phyloP scores from a whole-genome alignment of 75 land plant genomes.

The Pseudotsuga menziesii region DNA sequence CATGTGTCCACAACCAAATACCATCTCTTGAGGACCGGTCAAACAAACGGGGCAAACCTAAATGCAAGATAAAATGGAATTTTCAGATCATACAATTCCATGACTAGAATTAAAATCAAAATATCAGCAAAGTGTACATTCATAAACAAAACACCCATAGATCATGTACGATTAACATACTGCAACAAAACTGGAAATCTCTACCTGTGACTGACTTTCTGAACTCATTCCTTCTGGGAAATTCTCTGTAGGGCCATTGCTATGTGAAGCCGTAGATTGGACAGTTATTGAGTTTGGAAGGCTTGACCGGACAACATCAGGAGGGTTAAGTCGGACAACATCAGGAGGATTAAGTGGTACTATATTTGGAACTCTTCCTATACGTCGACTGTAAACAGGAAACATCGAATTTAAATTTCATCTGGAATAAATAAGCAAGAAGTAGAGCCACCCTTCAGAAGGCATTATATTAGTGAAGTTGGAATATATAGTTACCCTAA shows the following conservation, averaged over 20 bases:
- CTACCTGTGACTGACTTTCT: neutral
- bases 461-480: neutral
- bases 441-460: neutral
- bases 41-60: conserved; percentile 83
- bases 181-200: neutral
- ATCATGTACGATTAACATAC: neutral
- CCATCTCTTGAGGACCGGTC: conserved; percentile 63
- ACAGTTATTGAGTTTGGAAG: neutral
- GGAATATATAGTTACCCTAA: conserved; percentile 25
- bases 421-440: neutral
- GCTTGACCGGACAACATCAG: neutral
- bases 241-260: neutral
- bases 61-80: neutral
- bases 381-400: neutral
- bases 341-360: conserved; percentile 1
- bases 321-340: neutral
- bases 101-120: neutral
- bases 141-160: neutral
- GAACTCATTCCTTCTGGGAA: neutral
- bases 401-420: conserved; percentile 1
- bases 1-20: conserved; percentile 90
- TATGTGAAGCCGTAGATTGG: neutral
- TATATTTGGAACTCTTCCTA: conserved; percentile 2
- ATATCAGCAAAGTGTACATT: neutral
- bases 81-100: conserved; percentile 1